Conservation (phyloP, 306 rosid genomes). For the Castanea sativa region DNA sequence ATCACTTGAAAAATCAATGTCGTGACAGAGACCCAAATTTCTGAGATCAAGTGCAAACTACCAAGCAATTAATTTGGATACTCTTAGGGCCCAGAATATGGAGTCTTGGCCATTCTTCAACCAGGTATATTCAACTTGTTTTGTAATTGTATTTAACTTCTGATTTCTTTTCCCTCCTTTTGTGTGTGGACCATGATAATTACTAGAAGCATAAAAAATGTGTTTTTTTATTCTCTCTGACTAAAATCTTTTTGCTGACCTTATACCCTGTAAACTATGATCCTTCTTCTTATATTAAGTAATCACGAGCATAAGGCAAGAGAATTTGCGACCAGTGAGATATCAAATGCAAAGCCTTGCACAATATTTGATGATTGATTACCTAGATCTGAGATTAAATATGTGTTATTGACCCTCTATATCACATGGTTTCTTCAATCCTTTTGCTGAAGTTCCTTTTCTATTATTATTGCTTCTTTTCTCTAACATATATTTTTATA, state of each 20-base stretch:
- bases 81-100: constrained; percentile 91
- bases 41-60: constrained; percentile 72
- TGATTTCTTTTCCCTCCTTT: not conserved
- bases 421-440: no score
- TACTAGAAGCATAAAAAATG: not conserved
- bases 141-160: not conserved
- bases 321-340: not conserved
- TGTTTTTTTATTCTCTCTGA: not conserved
- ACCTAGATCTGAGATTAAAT: no score
- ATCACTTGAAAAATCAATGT: not conserved
- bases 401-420: no score
- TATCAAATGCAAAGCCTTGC: not conserved
- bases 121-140: constrained; percentile 51
- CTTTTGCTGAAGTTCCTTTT: no score
- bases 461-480: not conserved
- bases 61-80: constrained; percentile 81
- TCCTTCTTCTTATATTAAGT: not conserved
- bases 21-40: constrained; percentile 74
- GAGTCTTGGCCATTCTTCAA: constrained; percentile 92
- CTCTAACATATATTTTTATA: not conserved
- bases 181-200: not conserved
- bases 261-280: not conserved
- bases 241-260: not conserved
- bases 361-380: not conserved
- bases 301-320: not conserved